Conservation (phyloP, 495 filamentous ascomycete species). For the Pseudotulostoma volvatum region DNA sequence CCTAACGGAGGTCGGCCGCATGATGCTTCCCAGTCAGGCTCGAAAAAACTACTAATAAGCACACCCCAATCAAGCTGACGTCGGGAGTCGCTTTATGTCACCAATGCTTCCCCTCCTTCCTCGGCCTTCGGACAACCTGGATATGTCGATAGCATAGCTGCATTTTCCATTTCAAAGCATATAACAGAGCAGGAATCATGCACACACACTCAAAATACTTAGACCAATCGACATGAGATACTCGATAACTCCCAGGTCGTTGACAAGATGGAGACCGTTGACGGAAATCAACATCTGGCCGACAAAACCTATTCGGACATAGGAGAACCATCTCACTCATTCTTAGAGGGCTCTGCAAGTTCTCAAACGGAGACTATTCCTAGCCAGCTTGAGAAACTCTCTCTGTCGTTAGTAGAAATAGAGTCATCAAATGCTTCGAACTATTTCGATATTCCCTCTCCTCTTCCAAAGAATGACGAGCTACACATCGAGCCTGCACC, state of each 20-base stretch:
- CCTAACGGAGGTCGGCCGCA: too few species aligned
- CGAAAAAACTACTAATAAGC: too few species aligned
- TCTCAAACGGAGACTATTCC: background rate
- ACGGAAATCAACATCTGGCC: background rate
- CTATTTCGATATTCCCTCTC: constrained; percentile 16
- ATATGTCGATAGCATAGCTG: background rate
- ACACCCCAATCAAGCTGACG: too few species aligned
- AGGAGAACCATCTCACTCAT: background rate
- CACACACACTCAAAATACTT: background rate
- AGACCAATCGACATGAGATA: background rate
- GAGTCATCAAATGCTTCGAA: constrained; percentile 4
- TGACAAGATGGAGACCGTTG: background rate
- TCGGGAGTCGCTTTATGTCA: too few species aligned
- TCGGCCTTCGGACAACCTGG: too few species aligned
- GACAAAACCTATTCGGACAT: too few species aligned
- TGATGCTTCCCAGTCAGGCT: too few species aligned
- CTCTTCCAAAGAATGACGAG: constrained; percentile 32
- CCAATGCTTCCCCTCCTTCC: too few species aligned
- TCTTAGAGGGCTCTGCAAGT: background rate
- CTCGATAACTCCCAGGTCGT: background rate
- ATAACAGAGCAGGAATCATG: background rate
- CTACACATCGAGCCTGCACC: constrained; percentile 49
- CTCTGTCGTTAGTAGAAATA: constrained; percentile 15
- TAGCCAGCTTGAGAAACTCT: constrained; percentile 22
- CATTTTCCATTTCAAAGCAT: background rate